Percentiles rank a stretch among this genome's conserved stretches.
Conservation (phyloP, 169 alveolate species). For the Plasmodium fragile region DNA sequence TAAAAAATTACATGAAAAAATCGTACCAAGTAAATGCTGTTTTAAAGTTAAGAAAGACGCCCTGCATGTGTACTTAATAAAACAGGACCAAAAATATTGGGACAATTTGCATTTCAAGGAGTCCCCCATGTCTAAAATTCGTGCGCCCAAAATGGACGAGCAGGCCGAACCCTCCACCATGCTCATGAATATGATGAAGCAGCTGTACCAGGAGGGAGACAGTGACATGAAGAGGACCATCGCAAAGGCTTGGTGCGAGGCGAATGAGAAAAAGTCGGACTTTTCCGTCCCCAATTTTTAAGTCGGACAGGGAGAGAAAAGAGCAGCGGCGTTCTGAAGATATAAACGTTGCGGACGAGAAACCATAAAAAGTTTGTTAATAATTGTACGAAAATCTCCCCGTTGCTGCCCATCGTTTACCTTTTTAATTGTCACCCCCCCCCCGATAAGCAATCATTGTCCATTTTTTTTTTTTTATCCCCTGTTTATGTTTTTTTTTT, state of each 20-base stretch:
- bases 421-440: neutral
- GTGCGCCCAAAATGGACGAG: conserved; percentile 52
- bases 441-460: neutral
- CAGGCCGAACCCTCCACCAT: conserved; percentile 80
- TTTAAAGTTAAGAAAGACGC: conserved; percentile 55
- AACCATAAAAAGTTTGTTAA: neutral
- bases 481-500: neutral
- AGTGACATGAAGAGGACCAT: conserved; percentile 95
- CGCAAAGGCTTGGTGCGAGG: conserved; percentile 95
- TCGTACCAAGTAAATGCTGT: conserved; percentile 57
- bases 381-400: neutral
- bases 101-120: conserved; percentile 69
- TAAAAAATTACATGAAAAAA: conserved; percentile 72
- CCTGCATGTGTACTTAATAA: conserved; percentile 46
- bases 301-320: neutral
- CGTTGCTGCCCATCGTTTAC: neutral
- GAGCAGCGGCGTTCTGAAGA: neutral
- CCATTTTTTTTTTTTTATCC: neutral
- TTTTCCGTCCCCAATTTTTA: conserved; percentile 65
- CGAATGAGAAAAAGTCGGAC: conserved; percentile 70
- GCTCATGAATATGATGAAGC: conserved; percentile 84
- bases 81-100: conserved; percentile 68
- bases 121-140: conserved; percentile 67
- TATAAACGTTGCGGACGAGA: neutral
- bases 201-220: conserved; percentile 89